phyloP scores from a whole-genome alignment of 1,284 basidiomycete genomes.

The Rhodotorula glutinis region DNA sequence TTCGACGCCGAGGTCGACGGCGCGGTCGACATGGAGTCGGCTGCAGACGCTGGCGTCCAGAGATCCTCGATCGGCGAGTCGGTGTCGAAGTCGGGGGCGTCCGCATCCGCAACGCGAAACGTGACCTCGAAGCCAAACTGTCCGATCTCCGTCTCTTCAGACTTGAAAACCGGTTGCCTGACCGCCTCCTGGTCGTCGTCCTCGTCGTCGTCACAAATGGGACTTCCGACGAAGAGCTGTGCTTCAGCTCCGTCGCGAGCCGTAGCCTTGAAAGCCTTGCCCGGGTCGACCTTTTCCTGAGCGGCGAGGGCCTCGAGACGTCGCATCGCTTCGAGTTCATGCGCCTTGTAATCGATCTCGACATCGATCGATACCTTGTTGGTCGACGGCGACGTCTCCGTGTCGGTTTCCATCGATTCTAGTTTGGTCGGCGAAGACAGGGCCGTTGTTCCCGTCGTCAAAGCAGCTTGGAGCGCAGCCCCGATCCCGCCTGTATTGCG shows the following conservation, averaged over 20 bases:
- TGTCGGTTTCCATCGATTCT: background rate
- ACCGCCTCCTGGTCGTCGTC: background rate
- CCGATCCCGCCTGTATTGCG: background rate
- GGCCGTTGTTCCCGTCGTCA: background rate
- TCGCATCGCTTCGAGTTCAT: slow-evolving; percentile 10
- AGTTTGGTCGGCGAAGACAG: background rate
- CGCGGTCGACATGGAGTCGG: slow-evolving; percentile 14
- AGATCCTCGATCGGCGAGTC: slow-evolving; percentile 14
- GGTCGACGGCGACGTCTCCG: background rate
- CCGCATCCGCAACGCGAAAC: background rate
- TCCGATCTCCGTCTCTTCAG: background rate
- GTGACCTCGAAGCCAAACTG: background rate
- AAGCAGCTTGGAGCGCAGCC: background rate
- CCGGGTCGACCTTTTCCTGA: slow-evolving; percentile 7
- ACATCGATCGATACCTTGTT: background rate
- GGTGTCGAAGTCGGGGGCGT: background rate
- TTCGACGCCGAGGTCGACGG: slow-evolving; percentile 1
- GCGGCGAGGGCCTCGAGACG: slow-evolving; percentile 7
- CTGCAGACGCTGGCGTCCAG: slow-evolving; percentile 11
- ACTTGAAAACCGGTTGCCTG: background rate
- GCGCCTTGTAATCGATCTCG: slow-evolving; percentile 1
- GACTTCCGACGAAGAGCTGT: slow-evolving; percentile 9
- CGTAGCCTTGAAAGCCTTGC: slow-evolving; percentile 15
- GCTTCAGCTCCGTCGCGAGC: slow-evolving; percentile 1
- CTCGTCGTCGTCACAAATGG: background rate